These are phyloP conservation scores for Bruguiera sexangula DNA, from an alignment of 345 rosid species.

Conservation along the genomic window DNA sequence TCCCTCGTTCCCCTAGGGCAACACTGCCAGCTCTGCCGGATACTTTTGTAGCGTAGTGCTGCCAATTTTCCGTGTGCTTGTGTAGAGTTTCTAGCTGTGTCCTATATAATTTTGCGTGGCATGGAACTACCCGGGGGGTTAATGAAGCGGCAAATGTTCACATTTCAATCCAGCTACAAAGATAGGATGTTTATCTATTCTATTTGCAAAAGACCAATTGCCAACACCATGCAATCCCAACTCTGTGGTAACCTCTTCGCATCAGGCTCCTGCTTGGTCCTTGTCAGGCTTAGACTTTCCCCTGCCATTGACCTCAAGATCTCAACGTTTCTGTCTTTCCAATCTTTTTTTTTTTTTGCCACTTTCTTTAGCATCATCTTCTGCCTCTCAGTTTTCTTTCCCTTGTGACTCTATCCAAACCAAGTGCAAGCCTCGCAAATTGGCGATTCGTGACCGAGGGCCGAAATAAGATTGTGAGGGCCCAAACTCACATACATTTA, in stretches of 20 bases:
- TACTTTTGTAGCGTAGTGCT: neutral
- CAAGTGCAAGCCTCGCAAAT: neutral
- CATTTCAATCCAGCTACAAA: conserved; percentile 9
- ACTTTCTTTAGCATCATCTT: too few relatives aligned
- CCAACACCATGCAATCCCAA: neutral
- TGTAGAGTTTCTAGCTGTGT: neutral
- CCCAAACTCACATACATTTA: neutral
- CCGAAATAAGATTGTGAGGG: neutral
- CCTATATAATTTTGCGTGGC: neutral
- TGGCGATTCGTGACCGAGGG: neutral
- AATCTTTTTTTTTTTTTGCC: too few relatives aligned
- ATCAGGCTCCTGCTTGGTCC: conserved; percentile 42
- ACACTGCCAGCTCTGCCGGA: neutral
- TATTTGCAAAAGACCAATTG: conserved; percentile 12
- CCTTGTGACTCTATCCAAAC: too few relatives aligned
- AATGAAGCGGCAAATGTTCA: neutral
- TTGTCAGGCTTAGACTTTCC: conserved; percentile 77
- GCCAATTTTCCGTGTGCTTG: neutral
- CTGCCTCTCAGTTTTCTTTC: too few relatives aligned
- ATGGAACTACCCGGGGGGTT: neutral
- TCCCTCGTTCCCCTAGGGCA: neutral
- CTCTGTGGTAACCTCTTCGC: conserved; percentile 46
- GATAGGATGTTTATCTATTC: conserved; percentile 14
- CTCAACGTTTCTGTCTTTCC: conserved; percentile 39
- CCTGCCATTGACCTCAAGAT: conserved; percentile 58